Base-by-base conservation (phyloP, 2,329 filamentous ascomycete genomes). In the Fusarium chuoi region DNA sequence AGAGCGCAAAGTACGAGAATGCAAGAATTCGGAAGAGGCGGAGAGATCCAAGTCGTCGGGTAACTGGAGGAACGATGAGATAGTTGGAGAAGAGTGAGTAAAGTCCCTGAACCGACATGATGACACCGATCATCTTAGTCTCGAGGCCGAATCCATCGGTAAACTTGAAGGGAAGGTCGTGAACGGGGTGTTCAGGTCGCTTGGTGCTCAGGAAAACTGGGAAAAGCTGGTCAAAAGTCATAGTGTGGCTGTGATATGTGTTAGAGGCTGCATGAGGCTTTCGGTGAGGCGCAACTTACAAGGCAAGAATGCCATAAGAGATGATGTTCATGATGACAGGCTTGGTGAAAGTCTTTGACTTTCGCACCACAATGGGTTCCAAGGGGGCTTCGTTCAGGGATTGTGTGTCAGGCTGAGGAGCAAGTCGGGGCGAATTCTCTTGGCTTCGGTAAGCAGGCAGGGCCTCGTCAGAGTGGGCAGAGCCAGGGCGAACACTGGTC, bases 171-270 rank as follows among this genome's bases (percentile, higher is more conserved):
- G 96, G 96, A 5, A 98, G 88, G 18, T 84, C 87, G 72, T 78
- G 86, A 71, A 79, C 89, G 82, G 79, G 88, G 80, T 78, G 87
- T 81, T 85, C 76, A 3, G 87, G 87, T 15, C 84, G 81, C 22
- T 84, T 83, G 49, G 94, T 94, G 82, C 93, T 96, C 79, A 99
- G 90, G 76, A 99, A 94, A 5, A 98, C 93, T 0, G 96, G 96
- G 77, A 98, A 91, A 55, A 98, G 89, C 79, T 98, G 94, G 83
- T 99, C 96, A 77, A 97, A 96, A 0, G 95, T 97, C 83, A 99
- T 98, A 18, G 96, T 98, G 84, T 98, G 96, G 85, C 95, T 98
- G 78, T 26, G n/a, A 35, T 38, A 18, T 20, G 48, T 63, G 54
- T 80, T 71, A 68, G 52, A 79, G 76, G 36, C 7, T 11, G 10